phyloP scores from a whole-genome alignment of 2,329 filamentous ascomycete species.

The Ustilaginoidea virens region DNA sequence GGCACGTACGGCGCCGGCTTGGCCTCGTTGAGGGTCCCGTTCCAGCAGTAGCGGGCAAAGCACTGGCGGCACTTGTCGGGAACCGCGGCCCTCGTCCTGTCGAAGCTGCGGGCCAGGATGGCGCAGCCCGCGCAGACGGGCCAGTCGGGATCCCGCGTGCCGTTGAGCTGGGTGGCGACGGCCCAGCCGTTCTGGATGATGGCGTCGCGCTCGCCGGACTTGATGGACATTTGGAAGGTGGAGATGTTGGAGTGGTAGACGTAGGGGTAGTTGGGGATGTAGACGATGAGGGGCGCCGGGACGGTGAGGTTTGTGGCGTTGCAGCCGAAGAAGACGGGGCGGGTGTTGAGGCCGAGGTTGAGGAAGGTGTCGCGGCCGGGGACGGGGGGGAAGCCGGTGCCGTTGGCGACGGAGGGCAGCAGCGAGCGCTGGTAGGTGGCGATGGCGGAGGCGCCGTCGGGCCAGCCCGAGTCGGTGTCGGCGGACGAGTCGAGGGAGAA shows the following conservation, averaged over 20 bases:
- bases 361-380: constrained; percentile 40
- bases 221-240: constrained; percentile 57
- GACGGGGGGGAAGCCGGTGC: constrained; percentile 42
- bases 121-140: constrained; percentile 77
- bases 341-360: constrained; percentile 40
- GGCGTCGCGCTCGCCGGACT: constrained; percentile 49
- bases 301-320: constrained; percentile 37
- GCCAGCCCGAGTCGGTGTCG: constrained; percentile 42
- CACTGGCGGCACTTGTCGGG: constrained; percentile 62
- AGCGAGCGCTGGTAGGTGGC: constrained; percentile 41
- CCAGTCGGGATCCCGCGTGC: constrained; percentile 61
- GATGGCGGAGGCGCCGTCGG: constrained; percentile 42
- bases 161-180: constrained; percentile 69
- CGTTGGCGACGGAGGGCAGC: constrained; percentile 29
- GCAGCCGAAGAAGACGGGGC: constrained; percentile 50
- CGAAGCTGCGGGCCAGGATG: constrained; percentile 60
- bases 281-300: constrained; percentile 59
- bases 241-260: constrained; percentile 60
- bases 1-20: constrained; percentile 19
- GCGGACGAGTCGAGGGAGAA: constrained; percentile 50
- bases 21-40: constrained; percentile 44
- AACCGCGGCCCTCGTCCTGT: constrained; percentile 50
- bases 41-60: constrained; percentile 82
- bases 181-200: constrained; percentile 83
- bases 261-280: constrained; percentile 69